A percentile compares a stretch with the other conserved stretches of the same genome.
phyloP scores from a whole-genome alignment of 2,329 filamentous ascomycete genomes.

The Oidium heveae region DNA sequence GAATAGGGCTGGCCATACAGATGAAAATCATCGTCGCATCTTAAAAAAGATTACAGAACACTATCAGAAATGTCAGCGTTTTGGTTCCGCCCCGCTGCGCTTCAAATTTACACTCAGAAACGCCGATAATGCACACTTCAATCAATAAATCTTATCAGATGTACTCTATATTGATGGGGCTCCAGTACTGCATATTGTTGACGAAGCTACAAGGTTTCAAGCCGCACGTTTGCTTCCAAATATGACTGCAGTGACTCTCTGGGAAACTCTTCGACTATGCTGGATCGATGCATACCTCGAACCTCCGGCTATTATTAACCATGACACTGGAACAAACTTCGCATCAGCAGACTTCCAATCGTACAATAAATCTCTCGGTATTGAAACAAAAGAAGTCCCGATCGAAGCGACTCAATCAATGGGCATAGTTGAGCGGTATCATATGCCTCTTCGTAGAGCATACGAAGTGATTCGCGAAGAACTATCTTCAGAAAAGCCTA shows the following conservation, averaged over 20 bases:
- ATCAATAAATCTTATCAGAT: constrained; percentile 1
- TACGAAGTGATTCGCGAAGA: background rate
- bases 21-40: background rate
- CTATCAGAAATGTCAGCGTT: background rate
- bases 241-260: background rate
- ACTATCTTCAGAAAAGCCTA: background rate
- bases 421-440: background rate
- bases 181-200: background rate
- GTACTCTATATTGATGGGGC: background rate
- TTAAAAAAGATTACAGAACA: background rate
- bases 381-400: background rate
- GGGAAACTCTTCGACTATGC: background rate
- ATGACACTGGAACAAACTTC: constrained; percentile 1
- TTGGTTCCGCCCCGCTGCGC: background rate
- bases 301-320: background rate
- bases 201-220: constrained; percentile 1
- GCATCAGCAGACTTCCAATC: background rate
- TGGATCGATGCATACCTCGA: background rate
- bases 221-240: constrained; percentile 1
- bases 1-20: background rate
- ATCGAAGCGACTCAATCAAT: background rate
- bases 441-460: background rate
- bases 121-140: background rate
- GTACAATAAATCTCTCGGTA: background rate
- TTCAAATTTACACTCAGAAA: constrained; percentile 1